Evolutionary conservation across 1,284 basidiomycete species (phyloP).

Genomic region (Puccinia coronata): DNA sequence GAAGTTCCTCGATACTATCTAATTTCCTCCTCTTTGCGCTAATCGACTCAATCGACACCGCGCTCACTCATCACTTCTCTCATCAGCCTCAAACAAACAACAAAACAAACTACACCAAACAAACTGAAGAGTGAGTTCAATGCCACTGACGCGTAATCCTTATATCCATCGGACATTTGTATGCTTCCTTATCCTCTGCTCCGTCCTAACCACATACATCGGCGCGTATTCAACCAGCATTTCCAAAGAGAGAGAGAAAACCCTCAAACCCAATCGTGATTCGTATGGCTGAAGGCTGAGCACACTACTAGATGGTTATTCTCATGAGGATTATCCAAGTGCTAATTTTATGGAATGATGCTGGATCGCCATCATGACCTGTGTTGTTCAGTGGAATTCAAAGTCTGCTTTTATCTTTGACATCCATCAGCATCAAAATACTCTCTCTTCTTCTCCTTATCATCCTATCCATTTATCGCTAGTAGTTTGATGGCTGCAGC

Average conservation of each 20-base stretch:
- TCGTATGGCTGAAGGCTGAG: not conserved
- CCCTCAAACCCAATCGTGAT: constrained; percentile 7
- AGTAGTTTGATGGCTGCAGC: not conserved
- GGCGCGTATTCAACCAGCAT: constrained; percentile 5
- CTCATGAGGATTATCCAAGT: constrained; percentile 8
- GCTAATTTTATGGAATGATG: constrained; percentile 20
- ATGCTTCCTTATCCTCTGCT: not conserved
- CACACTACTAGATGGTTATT: not conserved
- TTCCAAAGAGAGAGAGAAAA: not conserved
- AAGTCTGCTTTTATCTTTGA: not conserved
- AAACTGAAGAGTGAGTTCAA: constrained; percentile 15
- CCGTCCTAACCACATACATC: constrained; percentile 21
- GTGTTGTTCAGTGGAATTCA: not conserved
- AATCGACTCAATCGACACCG: constrained; percentile 13
- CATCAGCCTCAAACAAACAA: not conserved
- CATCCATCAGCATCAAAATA: not conserved
- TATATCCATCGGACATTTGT: not conserved
- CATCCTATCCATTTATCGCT: too few relatives aligned
- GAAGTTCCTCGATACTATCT: not conserved
- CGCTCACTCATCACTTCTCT: constrained; percentile 20
- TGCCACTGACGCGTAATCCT: not conserved
- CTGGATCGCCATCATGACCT: constrained; percentile 8
- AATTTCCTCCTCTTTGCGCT: not conserved
- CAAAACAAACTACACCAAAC: too few relatives aligned
- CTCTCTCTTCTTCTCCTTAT: not conserved